Base-by-base conservation (phyloP, 805 yeast species). In the Candida anglica region DNA sequence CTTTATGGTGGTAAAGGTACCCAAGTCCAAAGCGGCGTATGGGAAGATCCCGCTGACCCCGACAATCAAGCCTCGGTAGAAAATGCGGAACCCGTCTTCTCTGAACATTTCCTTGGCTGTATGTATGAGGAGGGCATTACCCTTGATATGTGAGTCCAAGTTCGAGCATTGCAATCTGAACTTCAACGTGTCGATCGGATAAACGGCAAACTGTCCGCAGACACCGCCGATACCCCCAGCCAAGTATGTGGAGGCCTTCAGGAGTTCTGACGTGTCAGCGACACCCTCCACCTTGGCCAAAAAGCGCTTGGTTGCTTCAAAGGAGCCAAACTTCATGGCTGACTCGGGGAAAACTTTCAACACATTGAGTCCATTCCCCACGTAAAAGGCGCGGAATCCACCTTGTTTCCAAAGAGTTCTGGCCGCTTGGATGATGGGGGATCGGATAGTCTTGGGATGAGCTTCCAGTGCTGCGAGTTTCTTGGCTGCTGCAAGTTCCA, bases 161-260 rank as follows among this genome's bases (percentile, higher is more conserved):
- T 89, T 79, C 6, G 95, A 95, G 62, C 98, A 93, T 57, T 93
- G 98, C 29, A 93, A 69, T 48, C 98, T 75, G 58, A 86, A 93
- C 56, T 93, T 93, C 34, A 93, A 66, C 0, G 98, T 93, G 61
- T 93, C 98, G 10, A 93, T 81, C 6, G 98, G 98, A 56, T 93
- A 93, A 3, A 91, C 96, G 0, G 93, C 73, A 49, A 89, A 78
- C 58, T 93, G 98, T 1, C 97, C 84, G 17, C 81, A 77, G 37
- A 93, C 94, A 53, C 98, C 98, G 27, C 97, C 98, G 27, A 93
- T 55, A 31, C 98, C 98, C 60, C 98, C 98, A 16, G 96, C 88
- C 20, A 86, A 56, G 53, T 88, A 93, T 0, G 96, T 88, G 1
- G 97, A 75, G 2, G 75, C 51, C 42, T 79, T 78, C 0, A 95